These are phyloP conservation scores for Mikania micrantha DNA, from an alignment of 129 eudicot species.

Conservation along the genomic window DNA sequence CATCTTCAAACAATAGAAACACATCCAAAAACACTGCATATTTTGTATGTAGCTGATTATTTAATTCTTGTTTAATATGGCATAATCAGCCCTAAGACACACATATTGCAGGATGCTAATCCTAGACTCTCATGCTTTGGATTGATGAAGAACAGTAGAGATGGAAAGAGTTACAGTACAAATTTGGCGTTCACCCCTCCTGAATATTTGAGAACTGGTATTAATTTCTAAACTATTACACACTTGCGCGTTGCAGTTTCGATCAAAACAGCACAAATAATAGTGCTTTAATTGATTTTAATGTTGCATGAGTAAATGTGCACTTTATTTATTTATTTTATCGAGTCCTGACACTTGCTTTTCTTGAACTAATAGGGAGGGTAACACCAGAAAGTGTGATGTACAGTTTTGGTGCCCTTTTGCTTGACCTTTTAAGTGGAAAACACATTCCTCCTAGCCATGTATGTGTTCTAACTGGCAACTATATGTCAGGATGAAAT, in stretches of 20 bases:
- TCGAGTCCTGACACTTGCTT: constrained; percentile 1
- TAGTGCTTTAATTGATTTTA: neutral
- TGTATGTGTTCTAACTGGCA: constrained; percentile 31
- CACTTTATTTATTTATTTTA: neutral
- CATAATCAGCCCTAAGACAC: neutral
- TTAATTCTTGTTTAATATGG: neutral
- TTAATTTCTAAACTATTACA: neutral
- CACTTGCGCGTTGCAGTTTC: neutral
- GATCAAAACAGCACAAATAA: neutral
- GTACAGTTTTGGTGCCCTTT: constrained; percentile 62
- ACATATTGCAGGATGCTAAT: constrained; percentile 57
- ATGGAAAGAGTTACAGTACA: constrained; percentile 94
- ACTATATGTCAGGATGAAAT: neutral
- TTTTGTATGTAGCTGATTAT: neutral
- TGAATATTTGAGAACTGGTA: constrained; percentile 88
- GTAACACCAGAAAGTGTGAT: constrained; percentile 67
- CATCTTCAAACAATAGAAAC: neutral
- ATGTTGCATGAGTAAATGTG: neutral
- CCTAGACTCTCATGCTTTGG: constrained; percentile 94
- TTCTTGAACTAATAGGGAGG: constrained; percentile 39
- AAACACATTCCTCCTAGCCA: constrained; percentile 75
- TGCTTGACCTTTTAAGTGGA: constrained; percentile 69
- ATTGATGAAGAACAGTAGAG: constrained; percentile 93
- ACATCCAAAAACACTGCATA: neutral
- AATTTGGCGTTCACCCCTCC: constrained; percentile 98